Evolutionary conservation across 768 basidiomycete genomes (phyloP), one percentile per base, ranked within the genome.

Genomic region (Termitomyces sp.): DNA sequence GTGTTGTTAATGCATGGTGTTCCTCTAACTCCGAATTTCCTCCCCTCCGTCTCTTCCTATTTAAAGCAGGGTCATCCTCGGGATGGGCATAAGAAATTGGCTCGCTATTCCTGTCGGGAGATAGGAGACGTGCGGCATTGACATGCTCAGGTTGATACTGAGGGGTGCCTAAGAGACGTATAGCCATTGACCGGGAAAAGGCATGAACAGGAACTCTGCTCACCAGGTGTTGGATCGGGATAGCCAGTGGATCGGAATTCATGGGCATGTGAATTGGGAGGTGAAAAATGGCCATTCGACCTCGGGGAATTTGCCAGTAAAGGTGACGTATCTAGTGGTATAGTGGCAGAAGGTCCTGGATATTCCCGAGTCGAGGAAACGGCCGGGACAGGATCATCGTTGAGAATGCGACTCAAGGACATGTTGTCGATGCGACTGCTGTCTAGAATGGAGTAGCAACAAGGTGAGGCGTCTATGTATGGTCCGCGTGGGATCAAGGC

Each of bases 351-450:
- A 57, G 72, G 58, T 45, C 68, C 57, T 54, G 70, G 55, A 66
- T 68, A 71, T 47, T 70, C 67, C 51, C 69, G 70, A 61, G 69
- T 61, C 22, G 70, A 66, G 56, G 71, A 70, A 52, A 70, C 59
- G 47, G 76, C 69, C 22, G 76, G 74, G 33, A 76, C 71, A 44
- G 86, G 80, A 62, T 88, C 85, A 73, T 90, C 84, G 73, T 91
- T 91, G 73, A 91, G 84, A 60, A 91, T 90, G 63, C 83, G 80
- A 65, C 84, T 85, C 70, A 91, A 83, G 51, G 89, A 90, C 88
- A 91, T 91, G 71, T 59, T 52, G 51, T 52, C 18, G 39, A 39
- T 52, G 51, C 10, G 10, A 39, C 36, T 52, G 48, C 29, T 33
- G 48, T 13, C 20, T 39, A 26, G 37, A 36, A 36, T 54, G 55